Evolutionary conservation across 345 rosid genomes (phyloP).

Genomic region (Clausena lansium): DNA sequence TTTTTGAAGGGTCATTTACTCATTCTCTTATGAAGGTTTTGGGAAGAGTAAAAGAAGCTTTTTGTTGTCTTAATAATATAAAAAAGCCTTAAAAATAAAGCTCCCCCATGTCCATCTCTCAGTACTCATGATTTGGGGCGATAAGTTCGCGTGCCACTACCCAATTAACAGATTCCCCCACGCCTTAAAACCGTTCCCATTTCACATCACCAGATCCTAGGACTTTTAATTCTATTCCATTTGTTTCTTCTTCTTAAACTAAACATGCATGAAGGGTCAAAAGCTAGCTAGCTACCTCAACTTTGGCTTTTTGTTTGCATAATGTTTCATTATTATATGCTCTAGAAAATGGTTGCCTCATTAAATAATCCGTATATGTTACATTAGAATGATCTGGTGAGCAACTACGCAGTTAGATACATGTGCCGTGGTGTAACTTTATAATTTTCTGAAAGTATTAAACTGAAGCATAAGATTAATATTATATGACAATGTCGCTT

Average conservation of each 20-base stretch:
- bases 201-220: constrained; percentile 45
- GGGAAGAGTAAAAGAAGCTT: constrained; percentile 42
- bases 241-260: neutral
- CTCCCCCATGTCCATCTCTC: neutral
- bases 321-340: neutral
- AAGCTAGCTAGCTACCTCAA: constrained; percentile 14
- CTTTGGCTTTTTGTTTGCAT: constrained; percentile 7
- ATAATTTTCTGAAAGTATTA: no score
- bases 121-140: constrained; percentile 49
- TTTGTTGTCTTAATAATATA: neutral
- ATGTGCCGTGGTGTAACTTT: no score
- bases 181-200: constrained; percentile 37
- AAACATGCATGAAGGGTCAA: constrained; percentile 25
- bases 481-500: no score
- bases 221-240: neutral
- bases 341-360: neutral
- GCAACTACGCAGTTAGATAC: no score
- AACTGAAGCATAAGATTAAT: no score
- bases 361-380: no score
- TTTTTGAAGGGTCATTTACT: constrained; percentile 3
- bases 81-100: constrained; percentile 10
- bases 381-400: no score
- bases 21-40: constrained; percentile 25
- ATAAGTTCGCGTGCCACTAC: constrained; percentile 60
- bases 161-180: constrained; percentile 46